Base-by-base conservation (phyloP, 139 green algal genomes). In the Chlorella vulgaris region DNA sequence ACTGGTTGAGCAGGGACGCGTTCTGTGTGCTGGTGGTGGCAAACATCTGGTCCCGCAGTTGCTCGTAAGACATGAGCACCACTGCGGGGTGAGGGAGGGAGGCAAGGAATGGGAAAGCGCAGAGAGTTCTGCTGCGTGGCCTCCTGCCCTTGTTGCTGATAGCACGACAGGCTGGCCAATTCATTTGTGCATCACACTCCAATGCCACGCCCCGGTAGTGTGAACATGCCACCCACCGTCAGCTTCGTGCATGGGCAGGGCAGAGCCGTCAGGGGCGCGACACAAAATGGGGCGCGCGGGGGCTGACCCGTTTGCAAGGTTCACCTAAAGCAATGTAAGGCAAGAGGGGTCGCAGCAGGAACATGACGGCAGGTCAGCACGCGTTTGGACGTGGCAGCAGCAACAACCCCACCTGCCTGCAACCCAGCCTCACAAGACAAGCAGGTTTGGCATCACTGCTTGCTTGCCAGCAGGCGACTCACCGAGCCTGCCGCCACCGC, bases 21-120 rank as follows among this genome's bases (percentile, higher is more conserved):
- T 69, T 33, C 31, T 60, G 35, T 29, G 10, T 55, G 1, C 55
- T 47, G 36, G 36, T n/a, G 47, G 53, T 47, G 36, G 55, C 47
- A 31, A 65, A 29, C 24, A 89, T 63, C 73, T 89, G 73, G 63
- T 83, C 77, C 31, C 86, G 80, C 28, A 89, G 84, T n/a, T 86
- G 42, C 81, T 89, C 83, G 69, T 86, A 83, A 19, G 39, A 81
- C 43, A 81, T 70, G 36, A 80, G 40, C 13, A 66, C 71, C 7
- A 67, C 51, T n/a, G 58, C 58, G 58, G 58, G 58, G 58, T 24
- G 58, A n/a, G n/a, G n/a, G n/a, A n/a, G 58, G 58, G 10, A 24
- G 21, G 6, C 21, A n/a, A 24, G 58, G 21, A 24, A 24, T 7
- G 24, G 58, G n/a, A n/a, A n/a, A n/a, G n/a, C n/a, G n/a, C n/a